Percentiles rank a stretch among this genome's conserved stretches.
Evolutionary conservation across 257 asterid species (phyloP).

Genomic region (Salvia miltiorrhiza): DNA sequence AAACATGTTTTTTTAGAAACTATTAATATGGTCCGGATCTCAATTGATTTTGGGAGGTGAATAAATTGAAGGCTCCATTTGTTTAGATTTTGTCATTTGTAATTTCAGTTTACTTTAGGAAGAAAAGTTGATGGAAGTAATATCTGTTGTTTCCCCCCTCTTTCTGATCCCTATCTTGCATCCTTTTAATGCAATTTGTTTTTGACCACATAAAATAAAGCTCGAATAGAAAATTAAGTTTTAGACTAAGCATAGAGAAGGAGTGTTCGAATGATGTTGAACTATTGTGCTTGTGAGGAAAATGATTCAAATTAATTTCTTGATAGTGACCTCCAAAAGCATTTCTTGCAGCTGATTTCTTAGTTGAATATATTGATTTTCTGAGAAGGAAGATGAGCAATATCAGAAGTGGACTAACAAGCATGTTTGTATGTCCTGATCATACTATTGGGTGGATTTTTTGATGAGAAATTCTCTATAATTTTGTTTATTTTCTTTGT

Average conservation of each 20-base stretch:
- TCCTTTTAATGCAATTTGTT: too few species aligned
- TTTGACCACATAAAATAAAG: too few species aligned
- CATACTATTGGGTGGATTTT: not conserved
- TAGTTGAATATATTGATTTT: not conserved
- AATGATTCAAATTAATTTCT: not conserved
- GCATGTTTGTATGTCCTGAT: slow-evolving; percentile 5
- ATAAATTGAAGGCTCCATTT: too few species aligned
- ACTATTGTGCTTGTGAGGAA: not conserved
- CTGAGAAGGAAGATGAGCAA: not conserved
- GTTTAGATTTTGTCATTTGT: too few species aligned
- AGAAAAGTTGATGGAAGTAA: too few species aligned
- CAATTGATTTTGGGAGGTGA: too few species aligned
- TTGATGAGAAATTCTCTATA: not conserved
- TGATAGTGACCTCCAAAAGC: not conserved
- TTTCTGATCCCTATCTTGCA: too few species aligned
- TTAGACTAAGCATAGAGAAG: not conserved
- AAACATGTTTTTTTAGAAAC: too few species aligned
- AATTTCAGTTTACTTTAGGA: too few species aligned
- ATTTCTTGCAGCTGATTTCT: not conserved
- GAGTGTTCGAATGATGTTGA: not conserved
- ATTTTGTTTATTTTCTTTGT: not conserved
- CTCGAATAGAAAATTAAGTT: not conserved
- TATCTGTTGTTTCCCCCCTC: too few species aligned
- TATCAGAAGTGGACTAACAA: not conserved
- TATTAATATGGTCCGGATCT: too few species aligned